Conservation (phyloP, 2,329 filamentous ascomycete species). For the Pseudogymnoascus sp. region DNA sequence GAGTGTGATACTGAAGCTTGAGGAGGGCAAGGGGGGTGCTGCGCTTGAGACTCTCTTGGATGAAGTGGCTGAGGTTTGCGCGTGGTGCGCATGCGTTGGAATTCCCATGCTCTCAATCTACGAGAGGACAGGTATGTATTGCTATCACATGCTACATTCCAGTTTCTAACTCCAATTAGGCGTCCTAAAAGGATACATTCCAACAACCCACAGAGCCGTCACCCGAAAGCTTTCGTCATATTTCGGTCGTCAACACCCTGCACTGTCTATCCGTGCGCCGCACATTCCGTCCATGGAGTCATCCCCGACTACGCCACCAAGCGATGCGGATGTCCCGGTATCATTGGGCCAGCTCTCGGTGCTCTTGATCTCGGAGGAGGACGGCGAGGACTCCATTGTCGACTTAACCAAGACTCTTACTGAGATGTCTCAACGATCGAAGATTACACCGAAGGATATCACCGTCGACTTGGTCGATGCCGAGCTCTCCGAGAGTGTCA, state of each 20-base stretch:
- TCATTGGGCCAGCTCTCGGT: conserved; percentile 44
- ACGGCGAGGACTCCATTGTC: conserved; percentile 87
- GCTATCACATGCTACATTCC: background rate
- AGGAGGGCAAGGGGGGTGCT: conserved; percentile 60
- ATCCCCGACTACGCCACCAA: conserved; percentile 36
- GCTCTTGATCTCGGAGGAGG: conserved; percentile 76
- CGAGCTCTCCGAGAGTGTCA: conserved; percentile 71
- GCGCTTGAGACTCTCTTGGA: conserved; percentile 79
- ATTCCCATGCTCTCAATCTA: conserved; percentile 86
- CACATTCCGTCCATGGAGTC: conserved; percentile 54
- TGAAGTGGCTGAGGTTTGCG: conserved; percentile 83
- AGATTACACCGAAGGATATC: conserved; percentile 74
- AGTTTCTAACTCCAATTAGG: conserved; percentile 43
- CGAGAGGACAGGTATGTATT: conserved; percentile 69
- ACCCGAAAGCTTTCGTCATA: conserved; percentile 75
- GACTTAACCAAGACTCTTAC: conserved; percentile 90
- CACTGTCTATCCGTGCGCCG: conserved; percentile 64
- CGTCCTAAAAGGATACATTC: conserved; percentile 79
- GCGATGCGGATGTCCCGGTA: conserved; percentile 30
- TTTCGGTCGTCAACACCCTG: conserved; percentile 68
- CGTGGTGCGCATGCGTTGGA: conserved; percentile 86
- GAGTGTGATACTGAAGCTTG: conserved; percentile 73
- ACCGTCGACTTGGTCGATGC: conserved; percentile 79
- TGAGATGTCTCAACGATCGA: conserved; percentile 88
- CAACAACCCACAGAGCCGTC: conserved; percentile 74